Evolutionary conservation across 106 monocot genomes (phyloP).

Genomic region (Vanilla planifolia): DNA sequence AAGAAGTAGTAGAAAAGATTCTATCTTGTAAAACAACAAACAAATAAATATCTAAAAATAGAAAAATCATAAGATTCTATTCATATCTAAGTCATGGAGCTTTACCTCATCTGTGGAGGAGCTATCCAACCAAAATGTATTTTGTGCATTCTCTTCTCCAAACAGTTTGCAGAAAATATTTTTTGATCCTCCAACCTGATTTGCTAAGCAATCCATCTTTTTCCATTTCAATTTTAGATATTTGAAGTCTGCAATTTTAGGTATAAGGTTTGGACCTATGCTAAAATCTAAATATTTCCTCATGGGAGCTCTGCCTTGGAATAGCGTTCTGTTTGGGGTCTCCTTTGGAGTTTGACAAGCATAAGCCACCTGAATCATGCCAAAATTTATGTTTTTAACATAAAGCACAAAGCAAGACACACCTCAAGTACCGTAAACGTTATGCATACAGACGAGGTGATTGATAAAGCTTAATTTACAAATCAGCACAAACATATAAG

Average conservation of each 20-base stretch:
- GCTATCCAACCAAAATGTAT: constrained; percentile 99
- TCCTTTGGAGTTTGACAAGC: constrained; percentile 17
- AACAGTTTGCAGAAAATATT: constrained; percentile 74
- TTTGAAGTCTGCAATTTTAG: constrained; percentile 22
- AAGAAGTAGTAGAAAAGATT: background rate
- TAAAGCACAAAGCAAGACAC: background rate
- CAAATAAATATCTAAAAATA: background rate
- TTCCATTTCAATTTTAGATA: constrained; percentile 74
- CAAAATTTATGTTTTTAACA: background rate
- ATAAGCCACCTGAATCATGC: constrained; percentile 33
- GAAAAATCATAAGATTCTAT: background rate
- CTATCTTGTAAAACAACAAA: background rate
- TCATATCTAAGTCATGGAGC: background rate
- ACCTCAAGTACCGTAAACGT: background rate
- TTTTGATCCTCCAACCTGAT: constrained; percentile 53
- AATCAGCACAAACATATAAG: background rate
- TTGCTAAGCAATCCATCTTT: constrained; percentile 56
- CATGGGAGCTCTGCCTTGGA: constrained; percentile 3
- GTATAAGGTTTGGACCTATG: background rate
- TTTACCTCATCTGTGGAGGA: constrained; percentile 84
- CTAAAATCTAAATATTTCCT: background rate
- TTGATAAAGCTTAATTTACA: background rate
- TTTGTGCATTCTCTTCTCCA: constrained; percentile 51
- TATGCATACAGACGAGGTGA: background rate
- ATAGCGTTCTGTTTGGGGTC: constrained; percentile 10